Conservation (phyloP, 2,329 filamentous ascomycete genomes). For the Colletotrichum liaoningense region DNA sequence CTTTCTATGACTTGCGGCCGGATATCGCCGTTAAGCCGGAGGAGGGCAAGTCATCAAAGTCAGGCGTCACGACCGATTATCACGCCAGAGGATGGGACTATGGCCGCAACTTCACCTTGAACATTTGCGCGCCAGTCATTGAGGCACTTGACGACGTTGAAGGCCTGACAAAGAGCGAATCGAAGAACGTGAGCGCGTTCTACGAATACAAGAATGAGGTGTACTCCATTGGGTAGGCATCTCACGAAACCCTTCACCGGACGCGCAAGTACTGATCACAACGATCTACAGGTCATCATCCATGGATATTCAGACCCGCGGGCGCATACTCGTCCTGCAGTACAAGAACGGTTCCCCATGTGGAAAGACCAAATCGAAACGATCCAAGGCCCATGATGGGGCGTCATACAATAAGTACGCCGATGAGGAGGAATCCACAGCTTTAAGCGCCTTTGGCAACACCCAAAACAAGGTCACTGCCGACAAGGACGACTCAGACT, state of each 20-base stretch:
- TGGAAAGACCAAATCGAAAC: slow-evolving; percentile 58
- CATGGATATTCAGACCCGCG: slow-evolving; percentile 66
- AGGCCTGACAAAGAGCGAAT: slow-evolving; percentile 70
- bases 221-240: slow-evolving; percentile 80
- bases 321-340: slow-evolving; percentile 80
- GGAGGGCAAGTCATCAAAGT: slow-evolving; percentile 57
- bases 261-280: not conserved
- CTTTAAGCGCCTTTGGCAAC: slow-evolving; percentile 39
- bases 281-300: slow-evolving; percentile 61
- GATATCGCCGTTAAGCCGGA: slow-evolving; percentile 60
- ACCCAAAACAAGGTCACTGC: slow-evolving; percentile 41
- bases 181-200: slow-evolving; percentile 83
- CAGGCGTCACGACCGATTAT: slow-evolving; percentile 62
- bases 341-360: slow-evolving; percentile 84
- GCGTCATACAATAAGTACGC: slow-evolving; percentile 41
- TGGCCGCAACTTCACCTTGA: slow-evolving; percentile 83
- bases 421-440: slow-evolving; percentile 50
- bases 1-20: slow-evolving; percentile 69
- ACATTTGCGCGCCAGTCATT: slow-evolving; percentile 83
- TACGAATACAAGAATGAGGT: slow-evolving; percentile 74
- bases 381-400: slow-evolving; percentile 41
- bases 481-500: slow-evolving; percentile 48
- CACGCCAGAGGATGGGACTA: slow-evolving; percentile 81
- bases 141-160: slow-evolving; percentile 71
- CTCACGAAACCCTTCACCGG: too few species aligned